Conservation (phyloP, 2,329 filamentous ascomycete species). For the Botrytis deweyae region DNA sequence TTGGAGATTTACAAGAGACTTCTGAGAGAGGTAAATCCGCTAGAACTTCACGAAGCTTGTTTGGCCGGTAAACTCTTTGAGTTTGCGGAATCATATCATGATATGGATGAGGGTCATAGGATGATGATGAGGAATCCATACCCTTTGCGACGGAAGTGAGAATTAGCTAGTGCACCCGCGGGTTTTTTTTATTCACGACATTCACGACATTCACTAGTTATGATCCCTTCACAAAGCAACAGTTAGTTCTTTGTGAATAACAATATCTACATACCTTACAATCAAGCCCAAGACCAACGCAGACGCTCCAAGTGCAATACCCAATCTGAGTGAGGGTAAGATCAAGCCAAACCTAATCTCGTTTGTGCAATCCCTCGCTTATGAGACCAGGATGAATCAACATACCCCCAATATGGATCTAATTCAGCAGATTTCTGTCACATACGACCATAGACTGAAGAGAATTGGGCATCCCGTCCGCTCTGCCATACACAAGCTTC, state of each 20-base stretch:
- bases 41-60: not conserved
- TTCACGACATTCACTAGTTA: not conserved
- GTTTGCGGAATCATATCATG: not conserved
- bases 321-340: not conserved
- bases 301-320: not conserved
- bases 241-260: not conserved
- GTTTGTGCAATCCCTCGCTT: not conserved
- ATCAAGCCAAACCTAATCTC: not conserved
- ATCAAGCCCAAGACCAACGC: not conserved
- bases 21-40: not conserved
- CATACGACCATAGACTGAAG: constrained; percentile 16
- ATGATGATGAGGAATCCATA: not conserved
- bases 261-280: not conserved
- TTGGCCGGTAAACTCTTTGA: not conserved
- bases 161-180: not conserved
- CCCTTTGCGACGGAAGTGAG: not conserved
- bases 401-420: not conserved
- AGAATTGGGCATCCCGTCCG: constrained; percentile 7
- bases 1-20: not conserved
- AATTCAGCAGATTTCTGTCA: fast-evolving
- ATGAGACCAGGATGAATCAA: not conserved
- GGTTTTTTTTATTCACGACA: too few species aligned
- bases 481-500: constrained; percentile 16
- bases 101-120: not conserved
- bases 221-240: not conserved